phyloP scores from a whole-genome alignment of 2,329 filamentous ascomycete genomes.

The Pezicula neosporulosa region DNA sequence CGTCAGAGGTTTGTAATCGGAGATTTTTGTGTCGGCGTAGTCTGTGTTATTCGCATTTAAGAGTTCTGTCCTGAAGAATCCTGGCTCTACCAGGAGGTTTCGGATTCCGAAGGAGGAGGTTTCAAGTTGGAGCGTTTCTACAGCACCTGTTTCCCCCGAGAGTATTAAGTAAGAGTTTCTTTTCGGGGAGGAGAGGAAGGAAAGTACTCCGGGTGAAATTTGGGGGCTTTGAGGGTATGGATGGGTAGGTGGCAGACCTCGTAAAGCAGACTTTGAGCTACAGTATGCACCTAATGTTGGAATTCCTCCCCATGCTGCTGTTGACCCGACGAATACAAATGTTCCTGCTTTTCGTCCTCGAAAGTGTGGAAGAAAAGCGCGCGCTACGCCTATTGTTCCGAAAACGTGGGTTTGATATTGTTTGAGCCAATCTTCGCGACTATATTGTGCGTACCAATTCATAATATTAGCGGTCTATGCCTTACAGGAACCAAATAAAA shows the following conservation, averaged over 20 bases:
- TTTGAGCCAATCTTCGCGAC: constrained; percentile 5
- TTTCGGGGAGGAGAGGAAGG: neutral
- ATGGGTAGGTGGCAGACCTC: constrained; percentile 4
- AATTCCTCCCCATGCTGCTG: constrained; percentile 8
- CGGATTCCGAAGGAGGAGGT: neutral
- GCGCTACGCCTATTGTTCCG: constrained; percentile 44
- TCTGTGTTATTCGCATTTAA: constrained; percentile 19
- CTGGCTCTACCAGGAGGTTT: neutral
- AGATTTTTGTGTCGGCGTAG: constrained; percentile 23
- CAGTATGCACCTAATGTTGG: constrained; percentile 7
- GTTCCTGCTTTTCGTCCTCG: constrained; percentile 36
- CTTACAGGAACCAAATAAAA: neutral
- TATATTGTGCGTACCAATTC: neutral
- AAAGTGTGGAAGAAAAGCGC: constrained; percentile 44
- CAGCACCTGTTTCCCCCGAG: neutral
- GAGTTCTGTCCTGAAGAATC: constrained; percentile 26
- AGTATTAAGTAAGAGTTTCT: neutral
- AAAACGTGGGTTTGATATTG: constrained; percentile 52
- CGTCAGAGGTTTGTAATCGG: constrained; percentile 11
- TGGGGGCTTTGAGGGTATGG: neutral
- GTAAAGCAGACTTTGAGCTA: constrained; percentile 13
- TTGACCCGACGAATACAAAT: constrained; percentile 12
- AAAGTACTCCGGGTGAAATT: too few relatives aligned
- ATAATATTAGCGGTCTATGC: too few relatives aligned
- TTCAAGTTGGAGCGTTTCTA: constrained; percentile 1